These are phyloP conservation scores for Papiliotrema fonsecae DNA, from an alignment of 1,284 basidiomycete species.

Conservation along the genomic window DNA sequence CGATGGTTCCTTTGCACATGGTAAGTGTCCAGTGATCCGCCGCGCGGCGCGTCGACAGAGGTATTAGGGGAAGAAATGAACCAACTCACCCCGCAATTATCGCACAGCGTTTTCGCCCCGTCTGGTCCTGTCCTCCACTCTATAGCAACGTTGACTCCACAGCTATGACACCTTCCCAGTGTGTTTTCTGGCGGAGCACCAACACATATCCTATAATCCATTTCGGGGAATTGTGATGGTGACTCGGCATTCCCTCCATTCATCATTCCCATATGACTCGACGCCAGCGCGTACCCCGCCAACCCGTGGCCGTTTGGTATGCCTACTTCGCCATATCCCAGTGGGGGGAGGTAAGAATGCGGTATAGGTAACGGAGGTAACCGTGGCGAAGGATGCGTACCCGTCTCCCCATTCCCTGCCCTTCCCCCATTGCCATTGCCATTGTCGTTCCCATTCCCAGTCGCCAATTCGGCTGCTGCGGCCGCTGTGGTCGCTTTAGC, in stretches of 20 bases:
- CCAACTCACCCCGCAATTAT: constrained; percentile 11
- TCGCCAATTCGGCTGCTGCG: not conserved
- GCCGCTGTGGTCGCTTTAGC: constrained; percentile 8
- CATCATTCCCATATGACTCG: too few species aligned
- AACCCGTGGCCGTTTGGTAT: too few species aligned
- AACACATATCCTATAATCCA: too few species aligned
- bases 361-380: not conserved
- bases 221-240: not conserved
- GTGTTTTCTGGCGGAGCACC: not conserved
- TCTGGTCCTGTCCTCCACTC: constrained; percentile 12
- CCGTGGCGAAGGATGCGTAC: not conserved
- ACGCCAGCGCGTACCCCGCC: too few species aligned
- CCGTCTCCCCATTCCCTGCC: too few species aligned
- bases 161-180: constrained; percentile 7
- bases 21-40: not conserved
- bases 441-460: not conserved
- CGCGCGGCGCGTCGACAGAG: too few species aligned
- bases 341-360: not conserved
- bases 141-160: constrained; percentile 4
- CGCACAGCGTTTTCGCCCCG: constrained; percentile 9
- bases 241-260: too few species aligned
- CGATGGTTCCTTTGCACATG: not conserved
- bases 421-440: too few species aligned
- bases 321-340: not conserved
- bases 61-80: too few species aligned